These are phyloP conservation scores for Colletotrichum cuscutae DNA, from an alignment of 2,329 filamentous ascomycete species.

Conservation along the genomic window DNA sequence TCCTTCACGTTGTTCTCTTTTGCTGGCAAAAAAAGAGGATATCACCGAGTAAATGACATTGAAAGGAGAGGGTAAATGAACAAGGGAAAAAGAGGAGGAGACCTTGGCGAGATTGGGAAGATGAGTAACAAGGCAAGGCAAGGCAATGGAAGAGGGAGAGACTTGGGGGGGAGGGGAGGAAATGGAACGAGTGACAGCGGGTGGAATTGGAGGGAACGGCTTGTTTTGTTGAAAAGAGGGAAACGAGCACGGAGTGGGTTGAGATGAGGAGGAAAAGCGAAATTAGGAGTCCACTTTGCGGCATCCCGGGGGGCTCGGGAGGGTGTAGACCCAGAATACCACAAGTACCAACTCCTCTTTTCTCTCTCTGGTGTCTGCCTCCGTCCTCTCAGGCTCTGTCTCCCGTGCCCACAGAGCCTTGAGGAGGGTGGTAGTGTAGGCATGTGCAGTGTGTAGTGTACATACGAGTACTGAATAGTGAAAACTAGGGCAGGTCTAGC, in stretches of 20 bases:
- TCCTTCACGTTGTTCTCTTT: conserved; percentile 2
- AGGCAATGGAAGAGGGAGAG: conserved; percentile 30
- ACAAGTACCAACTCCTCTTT: background rate
- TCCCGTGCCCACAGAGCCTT: background rate
- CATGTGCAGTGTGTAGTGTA: background rate
- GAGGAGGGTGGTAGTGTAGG: background rate
- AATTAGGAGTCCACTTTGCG: conserved; percentile 35
- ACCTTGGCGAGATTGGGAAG: conserved; percentile 30
- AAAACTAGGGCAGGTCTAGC: background rate
- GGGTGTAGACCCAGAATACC: conserved; percentile 26
- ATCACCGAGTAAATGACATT: conserved; percentile 31
- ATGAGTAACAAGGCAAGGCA: conserved; percentile 34
- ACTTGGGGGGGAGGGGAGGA: conserved; percentile 46
- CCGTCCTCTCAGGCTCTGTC: background rate
- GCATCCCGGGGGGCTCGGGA: conserved; percentile 32
- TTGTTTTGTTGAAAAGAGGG: conserved; percentile 54
- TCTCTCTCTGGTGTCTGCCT: background rate
- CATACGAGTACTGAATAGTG: background rate
- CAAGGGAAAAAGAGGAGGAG: conserved; percentile 30
- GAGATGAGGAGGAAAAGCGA: conserved; percentile 38
- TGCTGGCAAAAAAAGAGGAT: conserved; percentile 24
- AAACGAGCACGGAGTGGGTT: conserved; percentile 40
- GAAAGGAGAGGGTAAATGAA: conserved; percentile 23
- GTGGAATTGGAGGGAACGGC: conserved; percentile 47
- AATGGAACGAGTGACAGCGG: conserved; percentile 50